Conservation (phyloP, 1,284 basidiomycete genomes). For the Ganoderma boninense region DNA sequence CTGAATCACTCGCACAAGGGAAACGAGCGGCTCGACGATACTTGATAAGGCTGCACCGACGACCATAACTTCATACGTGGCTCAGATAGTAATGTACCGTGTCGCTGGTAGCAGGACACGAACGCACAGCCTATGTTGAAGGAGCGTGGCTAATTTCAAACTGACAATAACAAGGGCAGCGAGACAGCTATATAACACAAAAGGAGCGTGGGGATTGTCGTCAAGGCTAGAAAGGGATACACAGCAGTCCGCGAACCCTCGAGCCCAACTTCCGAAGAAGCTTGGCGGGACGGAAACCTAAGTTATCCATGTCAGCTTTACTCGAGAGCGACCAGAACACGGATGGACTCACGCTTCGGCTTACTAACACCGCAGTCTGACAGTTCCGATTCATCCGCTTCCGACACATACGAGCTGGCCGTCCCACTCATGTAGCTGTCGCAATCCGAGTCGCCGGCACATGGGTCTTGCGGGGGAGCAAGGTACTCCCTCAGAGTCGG, state of each 20-base stretch:
- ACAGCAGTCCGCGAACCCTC: not conserved
- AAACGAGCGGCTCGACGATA: too few species aligned
- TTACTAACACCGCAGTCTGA: not conserved
- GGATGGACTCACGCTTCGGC: not conserved
- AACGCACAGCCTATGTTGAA: too few species aligned
- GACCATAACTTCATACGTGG: too few species aligned
- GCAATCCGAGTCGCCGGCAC: not conserved
- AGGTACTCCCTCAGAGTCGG: slow-evolving; percentile 3
- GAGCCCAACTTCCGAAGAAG: not conserved
- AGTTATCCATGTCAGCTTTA: not conserved
- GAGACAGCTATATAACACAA: not conserved
- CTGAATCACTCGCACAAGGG: too few species aligned
- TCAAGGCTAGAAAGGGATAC: not conserved
- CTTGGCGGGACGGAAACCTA: not conserved
- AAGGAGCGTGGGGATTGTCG: not conserved
- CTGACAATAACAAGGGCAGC: too few species aligned
- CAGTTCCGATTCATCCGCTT: not conserved
- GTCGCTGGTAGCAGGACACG: too few species aligned
- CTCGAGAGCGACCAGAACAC: not conserved
- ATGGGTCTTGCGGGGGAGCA: not conserved
- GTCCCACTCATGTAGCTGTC: not conserved
- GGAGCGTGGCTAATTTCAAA: too few species aligned
- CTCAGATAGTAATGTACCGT: too few species aligned
- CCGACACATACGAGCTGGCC: not conserved
- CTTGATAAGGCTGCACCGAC: too few species aligned